Evolutionary conservation across 2,329 filamentous ascomycete species (phyloP).

Genomic region (Septoria petroselini): DNA sequence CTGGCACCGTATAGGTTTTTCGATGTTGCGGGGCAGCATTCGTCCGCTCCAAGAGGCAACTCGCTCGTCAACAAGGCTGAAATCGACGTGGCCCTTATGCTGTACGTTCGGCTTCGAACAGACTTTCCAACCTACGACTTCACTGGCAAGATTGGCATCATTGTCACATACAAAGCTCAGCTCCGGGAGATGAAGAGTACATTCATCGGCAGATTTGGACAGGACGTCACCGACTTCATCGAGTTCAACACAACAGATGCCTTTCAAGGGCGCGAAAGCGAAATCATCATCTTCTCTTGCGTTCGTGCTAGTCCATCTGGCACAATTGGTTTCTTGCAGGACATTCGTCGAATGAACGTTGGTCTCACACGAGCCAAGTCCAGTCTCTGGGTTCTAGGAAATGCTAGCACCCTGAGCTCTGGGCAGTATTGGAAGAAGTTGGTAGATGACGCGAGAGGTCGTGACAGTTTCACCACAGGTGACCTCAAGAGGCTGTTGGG

Average conservation of each 20-base stretch:
- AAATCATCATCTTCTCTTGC: conserved; percentile 98
- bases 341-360: conserved; percentile 99
- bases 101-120: conserved; percentile 74
- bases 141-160: conserved; percentile 74
- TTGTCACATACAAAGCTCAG: conserved; percentile 96
- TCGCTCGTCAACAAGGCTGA: conserved; percentile 89
- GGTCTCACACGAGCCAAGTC: conserved; percentile 95
- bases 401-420: conserved; percentile 78
- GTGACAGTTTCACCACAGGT: conserved; percentile 73
- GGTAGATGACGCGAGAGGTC: conserved; percentile 72
- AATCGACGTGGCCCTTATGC: conserved; percentile 76
- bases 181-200: conserved; percentile 72
- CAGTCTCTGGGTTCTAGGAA: conserved; percentile 92
- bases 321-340: conserved; percentile 97
- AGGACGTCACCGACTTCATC: conserved; percentile 69
- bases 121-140: conserved; percentile 66
- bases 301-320: conserved; percentile 87
- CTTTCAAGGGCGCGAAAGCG: conserved; percentile 93
- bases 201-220: conserved; percentile 71
- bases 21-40: conserved; percentile 85
- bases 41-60: conserved; percentile 75
- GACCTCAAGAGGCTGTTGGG: conserved; percentile 56
- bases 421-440: conserved; percentile 89
- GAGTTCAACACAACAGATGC: conserved; percentile 99
- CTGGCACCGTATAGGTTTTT: conserved; percentile 96